Conservation (phyloP, 805 yeast species). For the Saccharomyces jurei region DNA sequence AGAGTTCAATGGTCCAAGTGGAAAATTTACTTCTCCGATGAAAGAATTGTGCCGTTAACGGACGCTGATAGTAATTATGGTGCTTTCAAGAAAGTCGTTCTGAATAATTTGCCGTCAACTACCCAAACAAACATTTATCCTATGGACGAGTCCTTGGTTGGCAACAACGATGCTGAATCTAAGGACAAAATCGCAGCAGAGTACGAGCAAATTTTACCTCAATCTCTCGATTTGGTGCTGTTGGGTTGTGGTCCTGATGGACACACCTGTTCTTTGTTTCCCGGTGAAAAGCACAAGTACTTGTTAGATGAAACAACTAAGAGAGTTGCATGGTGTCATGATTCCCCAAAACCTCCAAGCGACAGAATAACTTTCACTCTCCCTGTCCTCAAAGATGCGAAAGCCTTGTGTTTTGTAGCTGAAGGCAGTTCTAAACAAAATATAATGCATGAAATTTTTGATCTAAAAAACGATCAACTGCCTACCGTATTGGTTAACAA, state of each 20-base stretch:
- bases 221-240: conserved; percentile 51
- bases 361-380: conserved; percentile 85
- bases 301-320: conserved; percentile 41
- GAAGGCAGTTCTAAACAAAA: conserved; percentile 81
- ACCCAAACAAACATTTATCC: conserved; percentile 42
- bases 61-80: conserved; percentile 84
- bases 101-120: conserved; percentile 41
- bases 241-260: conserved; percentile 96
- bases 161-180: conserved; percentile 45
- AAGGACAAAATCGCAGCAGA: conserved; percentile 50
- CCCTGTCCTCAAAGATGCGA: conserved; percentile 51
- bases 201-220: conserved; percentile 54
- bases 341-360: conserved; percentile 92
- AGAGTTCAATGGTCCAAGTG: conserved; percentile 61
- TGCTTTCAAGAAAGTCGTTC: conserved; percentile 57
- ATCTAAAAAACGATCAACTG: conserved; percentile 37
- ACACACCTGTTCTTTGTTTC: conserved; percentile 89
- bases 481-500: conserved; percentile 75
- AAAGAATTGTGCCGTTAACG: conserved; percentile 75
- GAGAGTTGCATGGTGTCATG: conserved; percentile 56
- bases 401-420: conserved; percentile 68
- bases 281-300: conserved; percentile 54
- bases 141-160: conserved; percentile 54
- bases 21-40: conserved; percentile 84
- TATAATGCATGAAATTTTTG: conserved; percentile 63